A percentile compares a stretch with the other conserved stretches of the same genome.
Conservation (phyloP, 768 basidiomycete genomes). For the Ephemerocybe angulata region DNA sequence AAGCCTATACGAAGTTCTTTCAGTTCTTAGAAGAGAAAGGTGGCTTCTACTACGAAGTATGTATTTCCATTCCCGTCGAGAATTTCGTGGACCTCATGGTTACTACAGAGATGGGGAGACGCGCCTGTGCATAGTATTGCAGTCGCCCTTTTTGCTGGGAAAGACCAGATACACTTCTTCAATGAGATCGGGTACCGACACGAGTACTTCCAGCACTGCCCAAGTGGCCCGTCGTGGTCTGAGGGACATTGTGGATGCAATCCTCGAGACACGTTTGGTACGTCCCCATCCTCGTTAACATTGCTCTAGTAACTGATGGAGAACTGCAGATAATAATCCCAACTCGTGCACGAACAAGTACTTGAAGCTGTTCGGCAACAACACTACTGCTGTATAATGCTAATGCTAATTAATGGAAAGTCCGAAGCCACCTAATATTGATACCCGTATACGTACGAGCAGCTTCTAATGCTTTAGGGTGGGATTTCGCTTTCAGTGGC, state of each 20-base stretch:
- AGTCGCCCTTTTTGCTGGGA: slow-evolving; percentile 68
- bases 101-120: slow-evolving; percentile 70
- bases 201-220: slow-evolving; percentile 76
- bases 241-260: slow-evolving; percentile 71
- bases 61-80: slow-evolving; percentile 12
- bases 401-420: no score
- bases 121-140: slow-evolving; percentile 77
- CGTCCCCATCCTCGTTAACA: slow-evolving; percentile 16
- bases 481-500: no score
- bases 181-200: slow-evolving; percentile 82
- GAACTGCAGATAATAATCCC: not conserved
- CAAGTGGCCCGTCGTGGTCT: slow-evolving; percentile 50
- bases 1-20: slow-evolving; percentile 83
- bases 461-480: no score
- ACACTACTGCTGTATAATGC: not conserved
- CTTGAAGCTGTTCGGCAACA: not conserved
- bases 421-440: no score
- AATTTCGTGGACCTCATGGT: not conserved
- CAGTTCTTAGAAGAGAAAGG: slow-evolving; percentile 76
- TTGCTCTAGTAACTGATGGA: not conserved
- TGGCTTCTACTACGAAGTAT: slow-evolving; percentile 89
- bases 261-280: slow-evolving; percentile 66
- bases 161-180: slow-evolving; percentile 80
- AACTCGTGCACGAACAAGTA: slow-evolving; percentile 7
- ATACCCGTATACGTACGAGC: no score